Base-by-base conservation (phyloP, 345 rosid species). In the Acer saccharum region DNA sequence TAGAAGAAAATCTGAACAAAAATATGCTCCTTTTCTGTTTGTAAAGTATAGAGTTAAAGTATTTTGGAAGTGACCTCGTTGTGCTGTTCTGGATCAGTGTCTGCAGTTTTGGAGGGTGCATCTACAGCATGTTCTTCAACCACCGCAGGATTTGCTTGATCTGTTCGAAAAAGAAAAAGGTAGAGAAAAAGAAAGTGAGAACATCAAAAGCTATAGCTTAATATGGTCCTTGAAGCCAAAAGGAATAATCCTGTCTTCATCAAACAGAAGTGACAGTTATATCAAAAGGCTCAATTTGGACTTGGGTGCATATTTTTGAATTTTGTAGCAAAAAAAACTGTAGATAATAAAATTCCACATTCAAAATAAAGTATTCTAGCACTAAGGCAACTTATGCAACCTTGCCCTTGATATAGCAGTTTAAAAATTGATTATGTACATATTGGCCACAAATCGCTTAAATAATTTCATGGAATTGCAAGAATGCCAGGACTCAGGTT, bases 81-180 rank as follows among this genome's bases (percentile, higher is more conserved):
- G 25, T 65, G 83, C 72, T 71, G 81, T 44, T 67, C 81, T 72
- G 72, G 77, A 81, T 46, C 80, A 76, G 65, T 77, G 72, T 81
- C 89, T 18, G 70, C 77, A 73, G 79, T 75, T 80, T 81, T 72
- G 1, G 72, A 43, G 74, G 79, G 52, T 62, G 78, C 82, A 78
- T 78, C 80, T 78, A 61, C 48, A 57, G 82, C 69, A 79, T 60
- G 79, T 76, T 84, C 86, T 75, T 80, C 81, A 60, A 70, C 74
- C 35, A 79, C 55, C 52, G 87, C 80, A 74, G 44, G 77, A 46
- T 71, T 71, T 79, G 77, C 75, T 76, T 74, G 78, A 77, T 80
- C 97, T 89, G 87, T 76, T 66, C 57, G 66, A 68, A 71, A 78
- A 68, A 70, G 35, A 32, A 65, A 74, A 81, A 21, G 23, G 23